Evolutionary conservation across 139 green algal genomes (phyloP), one percentile per base, ranked within the genome.

Genomic region (Asterochloris erici): DNA sequence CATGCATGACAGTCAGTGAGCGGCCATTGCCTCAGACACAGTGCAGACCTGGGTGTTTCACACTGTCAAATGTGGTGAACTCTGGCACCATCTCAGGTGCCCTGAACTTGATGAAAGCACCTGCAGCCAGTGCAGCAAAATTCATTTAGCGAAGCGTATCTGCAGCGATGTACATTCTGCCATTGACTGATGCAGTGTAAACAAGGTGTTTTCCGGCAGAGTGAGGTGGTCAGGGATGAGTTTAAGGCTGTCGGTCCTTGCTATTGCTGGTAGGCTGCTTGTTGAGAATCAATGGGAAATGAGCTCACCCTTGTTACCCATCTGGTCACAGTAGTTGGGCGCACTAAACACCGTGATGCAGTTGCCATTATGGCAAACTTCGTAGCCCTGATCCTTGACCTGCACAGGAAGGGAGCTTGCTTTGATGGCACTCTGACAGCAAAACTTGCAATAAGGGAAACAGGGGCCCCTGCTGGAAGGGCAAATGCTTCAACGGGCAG

Each of bases 381-480:
- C 95, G 76, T 97, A 99, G 9, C 97, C 97, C 63, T 96, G 92
- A 21, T 98, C 93, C 90, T 98, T 99, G 61, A 98, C 96, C 90
- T 95, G 84, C 28, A 88, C 9, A 21, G 10, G 15, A 29, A 85
- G 38, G 38, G 38, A 54, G 9, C 38, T 54, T 54, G 38, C 38
- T 54, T 6, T 10, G 38, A 54, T 54, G 6, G 38, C 38, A 54
- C 38, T 54, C 38, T 54, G 38, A 54, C 38, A 54, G 38, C 38
- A 54, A 54, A 6, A 54, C 38, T 54, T 54, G 38, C 38, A 54
- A 6, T 2, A 54, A 54, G 38, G 38, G 4, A 54, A 54, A 54
- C 2, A 6, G 38, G 38, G 4, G 4, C 38, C 6, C 38, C 38
- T 54, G 38, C 38, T 54, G 38, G 38, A 54, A 54, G 2, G 38